Evolutionary conservation across 129 eudicot genomes (phyloP).

Genomic region (Lactuca saligna): DNA sequence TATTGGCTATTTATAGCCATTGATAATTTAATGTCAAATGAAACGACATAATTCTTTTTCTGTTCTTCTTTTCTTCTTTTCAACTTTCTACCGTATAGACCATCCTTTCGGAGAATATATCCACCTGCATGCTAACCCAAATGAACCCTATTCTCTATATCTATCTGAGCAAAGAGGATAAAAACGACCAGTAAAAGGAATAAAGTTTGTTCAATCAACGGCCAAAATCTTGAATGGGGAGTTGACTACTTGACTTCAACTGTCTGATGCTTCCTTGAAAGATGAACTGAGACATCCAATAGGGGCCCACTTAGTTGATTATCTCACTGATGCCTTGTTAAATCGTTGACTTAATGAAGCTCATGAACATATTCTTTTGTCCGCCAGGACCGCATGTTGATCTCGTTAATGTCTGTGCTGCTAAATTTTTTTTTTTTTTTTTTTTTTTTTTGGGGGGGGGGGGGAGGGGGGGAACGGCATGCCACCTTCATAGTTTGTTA

Average conservation of each 20-base stretch:
- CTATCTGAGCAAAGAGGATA: neutral
- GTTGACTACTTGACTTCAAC: constrained; percentile 21
- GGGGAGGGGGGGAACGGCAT: no score
- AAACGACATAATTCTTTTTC: neutral
- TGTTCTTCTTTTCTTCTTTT: constrained; percentile 9
- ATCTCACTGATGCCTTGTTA: neutral
- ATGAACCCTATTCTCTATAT: constrained; percentile 25
- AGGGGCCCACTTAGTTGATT: constrained; percentile 8
- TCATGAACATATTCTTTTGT: neutral
- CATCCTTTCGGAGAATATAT: constrained; percentile 6
- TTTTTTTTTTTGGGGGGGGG: no score
- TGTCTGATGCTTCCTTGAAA: constrained; percentile 15
- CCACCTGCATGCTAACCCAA: neutral
- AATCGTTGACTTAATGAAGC: neutral
- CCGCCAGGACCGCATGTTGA: neutral
- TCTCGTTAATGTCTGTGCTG: neutral
- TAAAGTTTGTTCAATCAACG: neutral
- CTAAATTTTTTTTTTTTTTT: no score
- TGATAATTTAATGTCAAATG: neutral
- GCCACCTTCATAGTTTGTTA: neutral
- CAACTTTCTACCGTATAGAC: neutral
- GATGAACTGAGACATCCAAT: neutral
- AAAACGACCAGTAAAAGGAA: constrained; percentile 1
- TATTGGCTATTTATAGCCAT: constrained; percentile 22
- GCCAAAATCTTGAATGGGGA: constrained; percentile 1